These are phyloP conservation scores for Trypanosoma lewisi DNA, from an alignment of 208 protist species.

Conservation along the genomic window DNA sequence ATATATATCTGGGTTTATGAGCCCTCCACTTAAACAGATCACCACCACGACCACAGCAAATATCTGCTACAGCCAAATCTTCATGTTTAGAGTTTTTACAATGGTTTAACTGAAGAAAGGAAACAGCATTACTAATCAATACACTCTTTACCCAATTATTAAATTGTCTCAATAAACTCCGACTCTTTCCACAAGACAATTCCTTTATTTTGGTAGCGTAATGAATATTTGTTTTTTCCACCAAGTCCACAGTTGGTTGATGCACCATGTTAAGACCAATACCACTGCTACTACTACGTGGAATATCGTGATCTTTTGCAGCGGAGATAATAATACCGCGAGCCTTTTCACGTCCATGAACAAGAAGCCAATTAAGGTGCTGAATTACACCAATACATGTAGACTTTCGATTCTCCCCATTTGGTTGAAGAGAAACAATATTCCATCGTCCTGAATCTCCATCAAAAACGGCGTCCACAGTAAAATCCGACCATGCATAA, in stretches of 20 bases:
- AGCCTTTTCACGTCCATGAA: constrained; percentile 12
- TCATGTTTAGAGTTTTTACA: not conserved
- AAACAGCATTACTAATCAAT: constrained; percentile 20
- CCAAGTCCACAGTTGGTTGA: not conserved
- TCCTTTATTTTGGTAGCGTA: constrained; percentile 55
- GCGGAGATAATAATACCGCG: not conserved
- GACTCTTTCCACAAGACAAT: constrained; percentile 30
- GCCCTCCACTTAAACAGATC: constrained; percentile 79
- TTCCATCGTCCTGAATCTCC: constrained; percentile 56
- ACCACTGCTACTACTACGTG: too few relatives aligned
- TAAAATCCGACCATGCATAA: constrained; percentile 82
- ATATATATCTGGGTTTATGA: constrained; percentile 46
- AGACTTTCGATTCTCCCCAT: constrained; percentile 56
- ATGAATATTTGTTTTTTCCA: constrained; percentile 49
- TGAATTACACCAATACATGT: constrained; percentile 59
- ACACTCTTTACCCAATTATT: constrained; percentile 76
- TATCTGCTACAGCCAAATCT: constrained; percentile 41
- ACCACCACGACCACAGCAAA: constrained; percentile 75
- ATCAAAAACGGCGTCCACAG: constrained; percentile 67
- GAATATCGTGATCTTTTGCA: too few relatives aligned
- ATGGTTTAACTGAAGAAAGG: constrained; percentile 5
- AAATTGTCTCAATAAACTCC: constrained; percentile 57
- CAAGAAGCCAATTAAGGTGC: constrained; percentile 57
- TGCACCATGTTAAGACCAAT: too few relatives aligned
- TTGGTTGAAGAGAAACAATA: constrained; percentile 45